These are phyloP conservation scores for Begonia loranthoides DNA, from an alignment of 306 rosid genomes.

Conservation along the genomic window DNA sequence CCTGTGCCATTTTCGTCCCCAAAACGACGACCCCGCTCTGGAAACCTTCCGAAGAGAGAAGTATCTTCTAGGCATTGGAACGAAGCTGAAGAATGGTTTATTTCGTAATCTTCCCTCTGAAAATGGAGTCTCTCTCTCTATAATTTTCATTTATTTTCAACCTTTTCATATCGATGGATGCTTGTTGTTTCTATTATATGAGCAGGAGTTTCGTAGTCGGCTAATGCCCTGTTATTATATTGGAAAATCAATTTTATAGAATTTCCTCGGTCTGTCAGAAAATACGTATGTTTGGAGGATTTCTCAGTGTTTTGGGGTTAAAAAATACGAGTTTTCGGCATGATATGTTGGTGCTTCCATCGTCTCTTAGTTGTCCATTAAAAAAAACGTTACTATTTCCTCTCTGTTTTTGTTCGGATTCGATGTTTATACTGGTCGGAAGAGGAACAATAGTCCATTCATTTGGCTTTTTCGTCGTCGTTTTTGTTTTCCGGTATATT, in stretches of 20 bases:
- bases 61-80: no score
- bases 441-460: neutral
- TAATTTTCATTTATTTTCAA: no score
- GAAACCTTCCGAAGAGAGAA: no score
- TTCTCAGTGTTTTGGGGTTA: neutral
- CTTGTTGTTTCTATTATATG: no score
- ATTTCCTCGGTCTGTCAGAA: neutral
- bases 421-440: neutral
- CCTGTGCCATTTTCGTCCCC: constrained; percentile 1
- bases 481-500: no score
- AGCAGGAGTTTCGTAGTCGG: neutral
- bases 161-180: no score
- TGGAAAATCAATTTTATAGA: neutral
- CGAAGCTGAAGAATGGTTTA: no score
- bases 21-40: neutral
- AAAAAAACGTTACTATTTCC: neutral
- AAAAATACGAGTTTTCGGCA: neutral
- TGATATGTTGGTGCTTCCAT: neutral
- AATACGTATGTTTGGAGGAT: neutral
- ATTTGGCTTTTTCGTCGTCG: no score
- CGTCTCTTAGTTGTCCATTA: no score
- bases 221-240: neutral
- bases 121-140: no score
- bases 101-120: no score
- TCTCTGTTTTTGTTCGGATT: neutral